phyloP scores from a whole-genome alignment of 176 grass and related monocot species.

The Rhipidocladum racemiflorum region DNA sequence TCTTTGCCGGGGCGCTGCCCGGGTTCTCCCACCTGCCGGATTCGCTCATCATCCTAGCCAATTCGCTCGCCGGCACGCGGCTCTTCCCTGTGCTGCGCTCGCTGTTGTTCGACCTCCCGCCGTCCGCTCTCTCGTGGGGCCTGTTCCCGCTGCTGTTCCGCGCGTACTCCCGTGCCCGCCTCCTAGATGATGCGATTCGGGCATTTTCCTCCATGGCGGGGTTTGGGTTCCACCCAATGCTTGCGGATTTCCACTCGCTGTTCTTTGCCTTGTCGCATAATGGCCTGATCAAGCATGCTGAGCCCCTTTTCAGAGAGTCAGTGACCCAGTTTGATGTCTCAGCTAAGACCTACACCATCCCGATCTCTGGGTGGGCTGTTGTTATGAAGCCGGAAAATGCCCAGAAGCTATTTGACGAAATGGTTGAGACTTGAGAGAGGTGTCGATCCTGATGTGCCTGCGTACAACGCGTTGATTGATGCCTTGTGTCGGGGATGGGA shows the following conservation, averaged over 20 bases:
- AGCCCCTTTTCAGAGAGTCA: constrained; percentile 56
- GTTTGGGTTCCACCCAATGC: constrained; percentile 45
- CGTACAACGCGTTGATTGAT: constrained; percentile 60
- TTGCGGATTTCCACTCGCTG: constrained; percentile 60
- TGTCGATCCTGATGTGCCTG: constrained; percentile 35
- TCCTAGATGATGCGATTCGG: constrained; percentile 55
- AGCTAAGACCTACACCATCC: constrained; percentile 70
- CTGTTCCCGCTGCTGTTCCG: constrained; percentile 84
- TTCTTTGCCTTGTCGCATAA: constrained; percentile 69
- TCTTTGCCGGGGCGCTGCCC: constrained; percentile 51
- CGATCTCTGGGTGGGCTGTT: constrained; percentile 72
- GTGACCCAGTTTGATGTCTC: constrained; percentile 34
- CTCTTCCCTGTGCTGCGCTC: constrained; percentile 84
- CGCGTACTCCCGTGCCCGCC: constrained; percentile 50
- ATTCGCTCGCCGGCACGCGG: constrained; percentile 54
- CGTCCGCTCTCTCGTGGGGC: constrained; percentile 23
- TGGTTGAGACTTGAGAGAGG: constrained; percentile 52
- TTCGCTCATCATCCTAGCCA: constrained; percentile 49
- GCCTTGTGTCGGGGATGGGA: constrained; percentile 57
- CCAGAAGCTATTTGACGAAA: constrained; percentile 61
- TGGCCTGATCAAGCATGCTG: constrained; percentile 53
- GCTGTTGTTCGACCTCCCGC: constrained; percentile 61
- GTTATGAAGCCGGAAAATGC: constrained; percentile 35
- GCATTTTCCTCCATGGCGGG: constrained; percentile 57
- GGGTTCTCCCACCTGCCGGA: constrained; percentile 45